A percentile compares a stretch with the other conserved stretches of the same genome.
phyloP scores from a whole-genome alignment of 305 asterid species.

The Fraxinus angustifolia region DNA sequence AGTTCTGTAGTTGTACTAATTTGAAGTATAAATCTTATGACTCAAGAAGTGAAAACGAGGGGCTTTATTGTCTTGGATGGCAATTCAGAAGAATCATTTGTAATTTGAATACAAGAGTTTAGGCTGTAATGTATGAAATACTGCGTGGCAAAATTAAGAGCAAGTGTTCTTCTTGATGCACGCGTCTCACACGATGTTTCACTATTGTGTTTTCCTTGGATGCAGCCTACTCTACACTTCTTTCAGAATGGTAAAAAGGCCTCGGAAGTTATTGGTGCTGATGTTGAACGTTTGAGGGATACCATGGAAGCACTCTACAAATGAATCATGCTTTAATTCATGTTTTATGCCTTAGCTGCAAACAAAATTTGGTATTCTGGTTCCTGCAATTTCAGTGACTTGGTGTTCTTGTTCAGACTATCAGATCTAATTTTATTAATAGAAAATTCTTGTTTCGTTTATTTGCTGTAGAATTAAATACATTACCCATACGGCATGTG shows the following conservation, averaged over 20 bases:
- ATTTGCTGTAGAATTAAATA: neutral
- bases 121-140: neutral
- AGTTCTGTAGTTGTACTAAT: neutral
- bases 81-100: neutral
- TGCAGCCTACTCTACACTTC: slow-evolving; percentile 93
- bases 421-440: neutral
- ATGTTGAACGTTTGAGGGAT: slow-evolving; percentile 63
- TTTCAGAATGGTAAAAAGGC: slow-evolving; percentile 78
- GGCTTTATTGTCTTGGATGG: neutral
- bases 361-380: neutral
- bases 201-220: neutral
- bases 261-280: slow-evolving; percentile 71
- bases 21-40: neutral
- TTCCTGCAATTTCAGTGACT: neutral
- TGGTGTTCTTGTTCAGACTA: neutral
- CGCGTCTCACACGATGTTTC: neutral
- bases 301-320: slow-evolving; percentile 74
- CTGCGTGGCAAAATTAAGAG: neutral
- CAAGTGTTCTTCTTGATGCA: neutral
- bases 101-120: neutral
- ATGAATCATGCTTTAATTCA: slow-evolving; percentile 25
- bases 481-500: neutral
- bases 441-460: neutral
- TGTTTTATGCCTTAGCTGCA: neutral
- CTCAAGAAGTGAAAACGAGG: neutral